Evolutionary conservation across 192 early-diverging fungal genomes (phyloP), one percentile per base, ranked within the genome.

Genomic region (Allomyces arbusculus): DNA sequence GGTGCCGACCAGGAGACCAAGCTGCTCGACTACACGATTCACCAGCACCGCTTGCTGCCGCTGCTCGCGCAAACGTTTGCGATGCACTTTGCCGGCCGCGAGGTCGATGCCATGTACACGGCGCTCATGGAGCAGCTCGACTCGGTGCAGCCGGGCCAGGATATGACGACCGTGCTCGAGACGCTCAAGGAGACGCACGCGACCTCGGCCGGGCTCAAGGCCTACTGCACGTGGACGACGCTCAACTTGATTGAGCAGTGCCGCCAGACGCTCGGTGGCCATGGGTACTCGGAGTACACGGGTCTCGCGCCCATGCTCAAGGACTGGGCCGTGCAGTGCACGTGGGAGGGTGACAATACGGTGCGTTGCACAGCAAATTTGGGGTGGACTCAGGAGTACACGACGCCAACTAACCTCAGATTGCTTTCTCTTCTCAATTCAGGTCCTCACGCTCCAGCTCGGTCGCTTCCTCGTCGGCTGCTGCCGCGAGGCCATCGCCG

Each of bases 11-110:
- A 84, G 45, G 92, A 95, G 74, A 92, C 87, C 64, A 92, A 91
- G 75, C 77, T 95, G 66, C 76, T 95, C 61, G 92, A 95, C 75
- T 95, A 95, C 70, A 85, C 86, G 50, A 90, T 95, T 63, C 92
- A 95, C 76, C 92, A 95, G 73, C 81, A 90, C 79, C 87, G 92
- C n/a, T 74, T 95, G 67, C 84, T 95, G 80, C 92, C 92, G 6
- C 76, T 95, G 66, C 78, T 95, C 65, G 89, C 92, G 24, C 89
- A 89, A 78, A 82, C 89, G 9, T 91, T 84, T 75, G 91, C 91
- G 14, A 87, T 94, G 85, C 82, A 86, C 66, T 95, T 95, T 66
- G 87, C 90, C 24, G 92, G 87, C 43, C 82, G 86, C 68, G 90
- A 91, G 75, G 87, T 91, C 73, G 78, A 73, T 3, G 78, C 79